A percentile compares a stretch with the other conserved stretches of the same genome.
phyloP scores from a whole-genome alignment of 768 basidiomycete species.

The Trametes villosa region DNA sequence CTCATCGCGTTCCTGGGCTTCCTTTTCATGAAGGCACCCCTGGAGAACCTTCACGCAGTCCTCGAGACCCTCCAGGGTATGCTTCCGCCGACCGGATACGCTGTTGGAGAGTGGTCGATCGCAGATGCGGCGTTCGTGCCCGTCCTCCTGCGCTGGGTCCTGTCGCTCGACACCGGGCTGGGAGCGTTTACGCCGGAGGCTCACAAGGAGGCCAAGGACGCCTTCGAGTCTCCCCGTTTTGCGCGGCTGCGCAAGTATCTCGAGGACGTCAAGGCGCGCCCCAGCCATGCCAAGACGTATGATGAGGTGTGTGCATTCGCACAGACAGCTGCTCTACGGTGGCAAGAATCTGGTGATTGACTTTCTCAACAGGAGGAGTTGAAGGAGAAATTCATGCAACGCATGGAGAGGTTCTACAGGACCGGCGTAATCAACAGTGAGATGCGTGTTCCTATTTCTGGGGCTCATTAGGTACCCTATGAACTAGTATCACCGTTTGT shows the following conservation, averaged over 20 bases:
- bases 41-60: conserved; percentile 45
- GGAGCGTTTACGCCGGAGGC: conserved; percentile 53
- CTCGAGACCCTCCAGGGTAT: conserved; percentile 54
- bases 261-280: conserved; percentile 30
- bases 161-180: conserved; percentile 51
- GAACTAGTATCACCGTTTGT: too few species aligned
- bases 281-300: neutral
- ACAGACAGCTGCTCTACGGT: neutral
- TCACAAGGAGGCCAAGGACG: conserved; percentile 47
- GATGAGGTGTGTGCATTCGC: neutral
- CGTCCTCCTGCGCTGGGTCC: conserved; percentile 56
- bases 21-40: conserved; percentile 39
- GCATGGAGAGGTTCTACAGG: conserved; percentile 1
- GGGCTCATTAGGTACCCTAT: too few species aligned
- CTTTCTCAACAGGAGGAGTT: neutral
- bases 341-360: too few species aligned
- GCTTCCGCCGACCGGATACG: conserved; percentile 53
- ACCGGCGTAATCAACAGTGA: neutral
- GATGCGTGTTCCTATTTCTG: neutral
- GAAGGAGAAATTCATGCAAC: neutral
- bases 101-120: conserved; percentile 50
- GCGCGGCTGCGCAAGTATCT: conserved; percentile 52
- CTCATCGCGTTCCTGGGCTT: conserved; percentile 42
- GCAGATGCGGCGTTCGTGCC: conserved; percentile 66
- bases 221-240: conserved; percentile 50